Evolutionary conservation across 208 protist genomes (phyloP), one percentile per base, ranked within the genome.

Genomic region (Trypanosoma cruzi): DNA sequence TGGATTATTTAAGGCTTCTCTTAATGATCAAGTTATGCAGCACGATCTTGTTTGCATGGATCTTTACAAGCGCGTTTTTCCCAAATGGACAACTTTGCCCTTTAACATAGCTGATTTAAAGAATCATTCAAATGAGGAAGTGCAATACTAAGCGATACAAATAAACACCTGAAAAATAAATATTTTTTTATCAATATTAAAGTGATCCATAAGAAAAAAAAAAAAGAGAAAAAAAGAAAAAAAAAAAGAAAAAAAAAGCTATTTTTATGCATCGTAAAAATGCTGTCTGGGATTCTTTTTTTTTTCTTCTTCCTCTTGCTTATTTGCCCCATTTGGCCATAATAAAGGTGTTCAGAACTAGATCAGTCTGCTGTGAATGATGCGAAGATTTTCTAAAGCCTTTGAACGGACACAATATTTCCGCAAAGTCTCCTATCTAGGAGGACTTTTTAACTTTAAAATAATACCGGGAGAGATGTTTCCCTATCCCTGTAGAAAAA

Each of bases 1-100:
- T 74, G 98, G 98, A 40, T 80, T 97, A 44, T 99, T 99, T 85
- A 99, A 99, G 83, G 97, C 93, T 42, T 68, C 86, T 10, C 96
- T 99, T 58, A 98, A 98, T 68, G 93, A 94, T 68, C 88, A 92
- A 49, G 74, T 99, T 29, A 86, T 91, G 85, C 88, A 95, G 77
- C 86, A 98, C 66, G 98, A 99, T 85, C 94, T 98, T 36, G 85
- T 99, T 32, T 99, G 97, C 77, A 98, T 99, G 96, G 96, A 90
- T 71, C 81, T 99, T 16, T 99, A 98, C 84, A 99, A 99, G 80
- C 89, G 98, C 44, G 95, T 98, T 14, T 99, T 95, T 71, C 98
- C 98, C 0, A 93, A 93, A 70, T 96, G 90, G 88, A 94, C 88
- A 31, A 96, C 90, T 0, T 80, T 94, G 14, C 79, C 90, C 29